phyloP scores from a whole-genome alignment of 306 rosid species.

The Cucumis melo region DNA sequence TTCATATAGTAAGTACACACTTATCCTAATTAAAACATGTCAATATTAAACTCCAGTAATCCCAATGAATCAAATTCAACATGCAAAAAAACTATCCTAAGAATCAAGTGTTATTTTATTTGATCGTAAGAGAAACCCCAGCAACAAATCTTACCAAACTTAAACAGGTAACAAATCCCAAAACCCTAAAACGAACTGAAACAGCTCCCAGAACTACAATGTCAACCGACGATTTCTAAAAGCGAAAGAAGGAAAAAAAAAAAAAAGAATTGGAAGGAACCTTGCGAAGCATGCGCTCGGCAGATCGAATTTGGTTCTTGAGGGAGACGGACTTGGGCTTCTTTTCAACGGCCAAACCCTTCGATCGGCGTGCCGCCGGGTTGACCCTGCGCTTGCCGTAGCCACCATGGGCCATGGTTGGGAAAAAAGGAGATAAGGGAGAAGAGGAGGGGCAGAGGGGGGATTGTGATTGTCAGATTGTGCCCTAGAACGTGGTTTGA shows the following conservation, averaged over 20 bases:
- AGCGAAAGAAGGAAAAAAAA: background rate
- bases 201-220: background rate
- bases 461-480: too few species aligned
- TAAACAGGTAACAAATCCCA: background rate
- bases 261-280: slow-evolving; percentile 12
- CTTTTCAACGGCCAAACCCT: slow-evolving; percentile 44
- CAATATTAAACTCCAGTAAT: background rate
- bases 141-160: background rate
- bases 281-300: slow-evolving; percentile 87
- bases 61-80: background rate
- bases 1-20: background rate
- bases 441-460: background rate
- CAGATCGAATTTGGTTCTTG: slow-evolving; percentile 89
- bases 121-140: background rate
- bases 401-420: slow-evolving; percentile 84
- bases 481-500: background rate
- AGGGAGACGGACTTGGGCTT: slow-evolving; percentile 74
- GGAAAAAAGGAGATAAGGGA: background rate
- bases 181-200: background rate
- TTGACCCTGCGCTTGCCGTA: slow-evolving; percentile 76
- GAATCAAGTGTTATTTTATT: background rate
- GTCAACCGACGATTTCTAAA: background rate
- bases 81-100: background rate
- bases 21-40: background rate
- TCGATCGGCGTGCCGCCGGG: slow-evolving; percentile 61